phyloP scores from a whole-genome alignment of 2,329 filamentous ascomycete species.

The Didymella pomorum region DNA sequence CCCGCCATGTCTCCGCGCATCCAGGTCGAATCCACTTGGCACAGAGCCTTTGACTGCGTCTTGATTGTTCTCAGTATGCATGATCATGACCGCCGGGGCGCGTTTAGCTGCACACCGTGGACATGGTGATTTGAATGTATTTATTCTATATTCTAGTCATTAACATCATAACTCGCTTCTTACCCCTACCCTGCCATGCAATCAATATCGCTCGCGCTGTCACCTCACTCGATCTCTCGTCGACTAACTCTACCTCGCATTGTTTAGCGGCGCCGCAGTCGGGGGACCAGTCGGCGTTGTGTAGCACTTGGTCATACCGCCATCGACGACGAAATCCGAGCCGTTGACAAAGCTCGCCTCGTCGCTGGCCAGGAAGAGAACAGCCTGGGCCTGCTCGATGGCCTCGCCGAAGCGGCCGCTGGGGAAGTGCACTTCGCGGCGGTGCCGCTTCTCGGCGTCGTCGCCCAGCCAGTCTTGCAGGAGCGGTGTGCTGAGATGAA shows the following conservation, averaged over 20 bases:
- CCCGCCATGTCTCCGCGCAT: too few species aligned
- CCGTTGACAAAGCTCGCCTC: conserved; percentile 91
- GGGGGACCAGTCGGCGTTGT: conserved; percentile 68
- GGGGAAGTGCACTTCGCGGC: conserved; percentile 90
- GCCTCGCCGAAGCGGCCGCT: conserved; percentile 89
- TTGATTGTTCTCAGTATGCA: too few species aligned
- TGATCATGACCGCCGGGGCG: too few species aligned
- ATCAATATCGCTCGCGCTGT: too few species aligned
- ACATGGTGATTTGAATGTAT: not conserved
- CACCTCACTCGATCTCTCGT: too few species aligned
- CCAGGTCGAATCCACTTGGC: too few species aligned
- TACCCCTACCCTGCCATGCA: not conserved
- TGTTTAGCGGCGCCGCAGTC: conserved; percentile 62
- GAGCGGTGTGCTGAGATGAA: conserved; percentile 72
- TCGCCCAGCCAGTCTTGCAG: conserved; percentile 94
- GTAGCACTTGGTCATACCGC: conserved; percentile 93
- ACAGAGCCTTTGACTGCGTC: too few species aligned
- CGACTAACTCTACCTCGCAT: conserved; percentile 47
- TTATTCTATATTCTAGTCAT: conserved; percentile 20
- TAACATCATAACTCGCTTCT: conserved; percentile 2
- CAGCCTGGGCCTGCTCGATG: conserved; percentile 90
- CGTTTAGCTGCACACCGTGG: too few species aligned
- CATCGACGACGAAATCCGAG: conserved; percentile 92
- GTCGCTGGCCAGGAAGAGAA: conserved; percentile 85
- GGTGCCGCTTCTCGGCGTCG: conserved; percentile 78